Evolutionary conservation across 2,329 filamentous ascomycete species (phyloP).

Genomic region (Gnomoniopsis sp.): DNA sequence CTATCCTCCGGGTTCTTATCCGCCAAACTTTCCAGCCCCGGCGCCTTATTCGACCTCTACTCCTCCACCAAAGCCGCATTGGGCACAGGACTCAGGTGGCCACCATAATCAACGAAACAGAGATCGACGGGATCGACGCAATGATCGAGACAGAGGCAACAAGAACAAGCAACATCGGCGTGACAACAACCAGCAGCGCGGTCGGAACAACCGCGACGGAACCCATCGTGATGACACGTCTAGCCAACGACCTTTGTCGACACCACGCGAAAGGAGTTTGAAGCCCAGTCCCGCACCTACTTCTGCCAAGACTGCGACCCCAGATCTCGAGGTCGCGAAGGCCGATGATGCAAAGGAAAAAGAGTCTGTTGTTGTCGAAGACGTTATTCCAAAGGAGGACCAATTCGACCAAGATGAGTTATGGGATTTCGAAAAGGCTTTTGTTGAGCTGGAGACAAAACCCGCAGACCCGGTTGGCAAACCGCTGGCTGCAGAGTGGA

Average conservation of each 20-base stretch:
- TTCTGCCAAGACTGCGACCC: not conserved
- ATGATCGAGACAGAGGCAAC: constrained; percentile 10
- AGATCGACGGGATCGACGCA: constrained; percentile 13
- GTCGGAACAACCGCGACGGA: constrained; percentile 9
- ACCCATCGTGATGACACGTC: constrained; percentile 8
- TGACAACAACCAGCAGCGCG: constrained; percentile 9
- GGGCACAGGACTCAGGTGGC: constrained; percentile 4
- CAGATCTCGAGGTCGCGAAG: constrained; percentile 2
- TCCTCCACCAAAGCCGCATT: constrained; percentile 5
- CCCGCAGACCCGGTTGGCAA: constrained; percentile 45
- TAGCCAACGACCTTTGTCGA: constrained; percentile 2
- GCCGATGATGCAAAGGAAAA: constrained; percentile 2
- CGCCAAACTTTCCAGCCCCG: not conserved
- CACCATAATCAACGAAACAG: constrained; percentile 6
- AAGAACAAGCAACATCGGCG: constrained; percentile 13
- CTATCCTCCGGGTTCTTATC: constrained; percentile 9
- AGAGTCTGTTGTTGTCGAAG: not conserved
- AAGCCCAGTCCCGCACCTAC: not conserved
- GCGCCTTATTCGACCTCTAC: constrained; percentile 4
- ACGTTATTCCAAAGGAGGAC: not conserved
- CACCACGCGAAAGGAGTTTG: constrained; percentile 9
- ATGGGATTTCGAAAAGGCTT: constrained; percentile 38
- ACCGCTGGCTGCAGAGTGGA: constrained; percentile 39
- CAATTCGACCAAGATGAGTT: constrained; percentile 31
- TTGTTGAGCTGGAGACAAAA: constrained; percentile 33